These are phyloP conservation scores for Linderniella brevidens DNA, from an alignment of 257 asterid genomes.

Conservation along the genomic window DNA sequence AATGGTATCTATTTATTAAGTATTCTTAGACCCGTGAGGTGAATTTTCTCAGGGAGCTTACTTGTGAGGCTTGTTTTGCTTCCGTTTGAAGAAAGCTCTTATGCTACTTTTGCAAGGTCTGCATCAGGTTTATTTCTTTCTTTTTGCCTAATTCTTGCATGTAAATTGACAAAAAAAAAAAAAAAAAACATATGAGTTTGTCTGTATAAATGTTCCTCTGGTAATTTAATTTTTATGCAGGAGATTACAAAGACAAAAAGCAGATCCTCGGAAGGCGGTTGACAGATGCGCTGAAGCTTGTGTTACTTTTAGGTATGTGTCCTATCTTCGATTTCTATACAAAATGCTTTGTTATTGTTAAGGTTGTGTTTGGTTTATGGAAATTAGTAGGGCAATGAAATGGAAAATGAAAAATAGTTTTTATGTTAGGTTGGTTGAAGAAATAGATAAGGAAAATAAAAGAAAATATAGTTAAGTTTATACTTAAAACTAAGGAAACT, in stretches of 20 bases:
- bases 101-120: constrained; percentile 88
- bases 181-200: no score
- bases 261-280: constrained; percentile 46
- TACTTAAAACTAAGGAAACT: no score
- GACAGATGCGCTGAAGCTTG: constrained; percentile 84
- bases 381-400: no score
- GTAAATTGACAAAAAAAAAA: no score
- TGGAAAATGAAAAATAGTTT: no score
- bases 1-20: neutral
- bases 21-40: constrained; percentile 9
- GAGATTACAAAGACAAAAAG: constrained; percentile 30
- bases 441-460: no score
- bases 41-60: constrained; percentile 76
- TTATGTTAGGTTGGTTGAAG: no score
- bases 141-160: constrained; percentile 12
- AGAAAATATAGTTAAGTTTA: no score
- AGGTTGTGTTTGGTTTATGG: no score
- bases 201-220: no score
- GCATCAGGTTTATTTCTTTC: constrained; percentile 76
- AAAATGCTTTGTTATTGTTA: no score
- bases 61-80: constrained; percentile 92
- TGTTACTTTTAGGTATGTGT: constrained; percentile 62
- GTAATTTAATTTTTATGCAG: constrained; percentile 31
- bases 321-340: neutral
- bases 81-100: constrained; percentile 96